A percentile compares a stretch with the other conserved stretches of the same genome.
These are phyloP conservation scores for Wickerhamomyces tratensis DNA, from an alignment of 805 yeast species.

Conservation along the genomic window DNA sequence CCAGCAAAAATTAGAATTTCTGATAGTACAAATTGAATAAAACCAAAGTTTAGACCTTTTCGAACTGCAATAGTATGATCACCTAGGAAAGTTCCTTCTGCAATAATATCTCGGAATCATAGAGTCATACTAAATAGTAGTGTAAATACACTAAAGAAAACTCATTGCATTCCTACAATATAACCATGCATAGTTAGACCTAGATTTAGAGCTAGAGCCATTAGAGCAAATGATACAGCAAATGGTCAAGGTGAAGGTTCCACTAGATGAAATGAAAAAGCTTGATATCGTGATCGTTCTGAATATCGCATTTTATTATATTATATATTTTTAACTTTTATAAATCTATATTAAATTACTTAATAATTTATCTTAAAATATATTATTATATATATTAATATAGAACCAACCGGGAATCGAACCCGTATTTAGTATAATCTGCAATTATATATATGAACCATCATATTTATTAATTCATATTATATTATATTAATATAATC, in stretches of 20 bases:
- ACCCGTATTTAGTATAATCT: background rate
- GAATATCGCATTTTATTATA: background rate
- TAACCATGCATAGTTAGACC: slow-evolving; percentile 18
- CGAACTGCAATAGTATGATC: slow-evolving; percentile 17
- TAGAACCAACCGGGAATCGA: background rate
- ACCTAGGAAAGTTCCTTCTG: slow-evolving; percentile 17
- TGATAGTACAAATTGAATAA: slow-evolving; percentile 12
- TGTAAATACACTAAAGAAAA: slow-evolving; percentile 7
- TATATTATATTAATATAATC: background rate
- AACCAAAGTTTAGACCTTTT: slow-evolving; percentile 14
- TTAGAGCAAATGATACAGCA: slow-evolving; percentile 14
- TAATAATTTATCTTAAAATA: too few relatives aligned
- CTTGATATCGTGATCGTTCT: slow-evolving; percentile 1
- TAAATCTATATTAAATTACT: too few relatives aligned
- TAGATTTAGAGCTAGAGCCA: slow-evolving; percentile 16
- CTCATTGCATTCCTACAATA: slow-evolving; percentile 8
- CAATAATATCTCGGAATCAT: slow-evolving; percentile 18
- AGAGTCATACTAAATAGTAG: slow-evolving; percentile 6
- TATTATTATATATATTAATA: background rate
- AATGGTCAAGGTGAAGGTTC: slow-evolving; percentile 14
- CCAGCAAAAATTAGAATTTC: slow-evolving; percentile 11
- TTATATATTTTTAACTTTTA: too few relatives aligned
- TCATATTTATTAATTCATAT: background rate
- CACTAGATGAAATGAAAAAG: slow-evolving; percentile 4
- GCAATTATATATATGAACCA: background rate